phyloP scores from a whole-genome alignment of 805 yeast genomes.

The Nakazawaea peltata region DNA sequence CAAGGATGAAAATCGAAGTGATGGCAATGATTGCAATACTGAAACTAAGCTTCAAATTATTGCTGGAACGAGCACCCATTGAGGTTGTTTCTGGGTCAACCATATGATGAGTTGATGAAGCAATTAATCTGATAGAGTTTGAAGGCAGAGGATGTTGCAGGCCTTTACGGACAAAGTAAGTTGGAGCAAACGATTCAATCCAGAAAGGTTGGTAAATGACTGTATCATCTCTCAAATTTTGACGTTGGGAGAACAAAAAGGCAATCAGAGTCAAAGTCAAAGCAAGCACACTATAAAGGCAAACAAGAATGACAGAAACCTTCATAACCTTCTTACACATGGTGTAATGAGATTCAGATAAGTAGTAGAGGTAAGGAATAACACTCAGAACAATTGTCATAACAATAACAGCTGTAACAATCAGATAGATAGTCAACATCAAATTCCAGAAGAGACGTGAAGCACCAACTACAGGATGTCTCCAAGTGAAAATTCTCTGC shows the following conservation, averaged over 20 bases:
- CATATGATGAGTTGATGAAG: slow-evolving; percentile 37
- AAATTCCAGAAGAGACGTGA: slow-evolving; percentile 37
- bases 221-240: no score
- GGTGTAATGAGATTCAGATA: slow-evolving; percentile 33
- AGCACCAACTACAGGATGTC: slow-evolving; percentile 66
- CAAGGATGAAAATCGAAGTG: slow-evolving; percentile 40
- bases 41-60: slow-evolving; percentile 36
- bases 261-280: slow-evolving; percentile 40
- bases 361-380: slow-evolving; percentile 50
- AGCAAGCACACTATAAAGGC: slow-evolving; percentile 47
- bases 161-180: slow-evolving; percentile 49
- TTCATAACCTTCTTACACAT: slow-evolving; percentile 48
- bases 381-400: slow-evolving; percentile 63
- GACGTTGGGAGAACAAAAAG: slow-evolving; percentile 32
- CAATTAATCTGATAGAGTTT: slow-evolving; percentile 50
- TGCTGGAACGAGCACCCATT: slow-evolving; percentile 27
- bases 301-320: slow-evolving; percentile 39
- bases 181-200: slow-evolving; percentile 56
- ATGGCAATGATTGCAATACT: slow-evolving; percentile 38
- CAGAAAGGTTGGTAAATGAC: slow-evolving; percentile 66
- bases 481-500: slow-evolving; percentile 69
- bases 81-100: slow-evolving; percentile 9
- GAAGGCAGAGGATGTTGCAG: slow-evolving; percentile 36
- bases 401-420: slow-evolving; percentile 51
- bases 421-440: slow-evolving; percentile 41